Evolutionary conservation across 2,329 filamentous ascomycete genomes (phyloP).

Genomic region (Macrophomina tecta): DNA sequence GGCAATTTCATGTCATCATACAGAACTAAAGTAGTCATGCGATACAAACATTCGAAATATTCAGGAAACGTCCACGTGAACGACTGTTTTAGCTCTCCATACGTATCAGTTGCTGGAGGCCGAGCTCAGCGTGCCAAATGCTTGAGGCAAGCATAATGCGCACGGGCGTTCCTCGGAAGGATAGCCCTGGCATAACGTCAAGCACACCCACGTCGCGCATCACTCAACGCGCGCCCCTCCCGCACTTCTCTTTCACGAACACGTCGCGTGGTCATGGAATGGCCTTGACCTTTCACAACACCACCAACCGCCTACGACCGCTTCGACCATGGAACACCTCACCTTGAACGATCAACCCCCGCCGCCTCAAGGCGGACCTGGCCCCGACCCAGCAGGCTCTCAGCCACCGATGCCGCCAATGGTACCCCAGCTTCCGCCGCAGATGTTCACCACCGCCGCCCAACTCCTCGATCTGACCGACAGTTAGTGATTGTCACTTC

Average conservation of each 20-base stretch:
- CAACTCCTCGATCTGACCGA: conserved; percentile 96
- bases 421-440: conserved; percentile 75
- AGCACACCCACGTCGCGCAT: conserved; percentile 17
- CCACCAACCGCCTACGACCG: background rate
- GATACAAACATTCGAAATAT: too few relatives aligned
- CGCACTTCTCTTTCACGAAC: background rate
- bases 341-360: conserved; percentile 28
- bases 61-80: too few relatives aligned
- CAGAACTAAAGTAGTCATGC: too few relatives aligned
- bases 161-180: conserved; percentile 2
- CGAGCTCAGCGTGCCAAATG: background rate
- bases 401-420: conserved; percentile 40
- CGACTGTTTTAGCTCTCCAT: too few relatives aligned
- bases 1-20: too few relatives aligned
- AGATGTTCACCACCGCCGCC: conserved; percentile 98
- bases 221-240: conserved; percentile 18
- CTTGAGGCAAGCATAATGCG: conserved; percentile 2
- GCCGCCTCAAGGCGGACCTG: conserved; percentile 8
- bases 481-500: conserved; percentile 66
- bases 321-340: conserved; percentile 29
- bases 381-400: conserved; percentile 12
- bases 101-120: background rate
- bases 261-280: conserved; percentile 27
- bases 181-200: conserved; percentile 25
- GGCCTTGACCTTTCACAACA: conserved; percentile 14